Conservation (phyloP, 2,329 filamentous ascomycete species). For the Pseudocercospora ulei region DNA sequence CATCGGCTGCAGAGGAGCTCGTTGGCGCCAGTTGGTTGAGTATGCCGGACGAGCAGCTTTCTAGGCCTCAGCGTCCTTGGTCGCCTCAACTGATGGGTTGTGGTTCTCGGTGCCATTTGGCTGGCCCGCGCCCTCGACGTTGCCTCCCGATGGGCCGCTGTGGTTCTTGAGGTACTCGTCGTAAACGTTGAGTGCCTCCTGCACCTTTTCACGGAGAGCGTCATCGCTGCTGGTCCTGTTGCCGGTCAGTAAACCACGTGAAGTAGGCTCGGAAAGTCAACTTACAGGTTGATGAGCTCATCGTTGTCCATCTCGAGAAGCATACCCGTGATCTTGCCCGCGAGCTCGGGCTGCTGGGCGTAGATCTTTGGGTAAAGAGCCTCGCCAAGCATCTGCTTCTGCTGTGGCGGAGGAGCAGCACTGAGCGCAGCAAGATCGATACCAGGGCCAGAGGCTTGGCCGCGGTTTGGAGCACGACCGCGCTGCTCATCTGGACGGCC, state of each 20-base stretch:
- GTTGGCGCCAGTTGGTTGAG: constrained; percentile 16
- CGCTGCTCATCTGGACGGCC: constrained; percentile 36
- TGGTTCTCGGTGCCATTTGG: constrained; percentile 33
- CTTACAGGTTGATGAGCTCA: constrained; percentile 92
- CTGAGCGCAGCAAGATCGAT: constrained; percentile 46
- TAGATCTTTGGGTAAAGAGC: constrained; percentile 98
- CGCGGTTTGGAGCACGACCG: constrained; percentile 35
- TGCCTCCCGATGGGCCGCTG: constrained; percentile 36
- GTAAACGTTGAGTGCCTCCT: constrained; percentile 93
- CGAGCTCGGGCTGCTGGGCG: constrained; percentile 84
- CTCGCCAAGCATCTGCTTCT: constrained; percentile 98
- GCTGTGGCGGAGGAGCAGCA: constrained; percentile 57
- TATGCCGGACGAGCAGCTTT: constrained; percentile 20
- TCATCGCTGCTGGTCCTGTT: constrained; percentile 75
- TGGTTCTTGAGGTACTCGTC: constrained; percentile 97
- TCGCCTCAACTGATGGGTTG: constrained; percentile 31
- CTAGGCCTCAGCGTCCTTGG: constrained; percentile 30
- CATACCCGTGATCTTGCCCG: constrained; percentile 99
- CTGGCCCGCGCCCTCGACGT: constrained; percentile 23
- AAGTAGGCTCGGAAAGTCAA: constrained; percentile 31
- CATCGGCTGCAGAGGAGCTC: constrained; percentile 13
- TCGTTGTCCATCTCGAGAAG: constrained; percentile 97
- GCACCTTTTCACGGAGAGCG: constrained; percentile 88
- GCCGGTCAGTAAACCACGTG: constrained; percentile 28
- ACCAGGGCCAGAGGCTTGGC: constrained; percentile 30